Evolutionary conservation across 306 rosid species (phyloP).

Genomic region (Lathyrus aphaca): DNA sequence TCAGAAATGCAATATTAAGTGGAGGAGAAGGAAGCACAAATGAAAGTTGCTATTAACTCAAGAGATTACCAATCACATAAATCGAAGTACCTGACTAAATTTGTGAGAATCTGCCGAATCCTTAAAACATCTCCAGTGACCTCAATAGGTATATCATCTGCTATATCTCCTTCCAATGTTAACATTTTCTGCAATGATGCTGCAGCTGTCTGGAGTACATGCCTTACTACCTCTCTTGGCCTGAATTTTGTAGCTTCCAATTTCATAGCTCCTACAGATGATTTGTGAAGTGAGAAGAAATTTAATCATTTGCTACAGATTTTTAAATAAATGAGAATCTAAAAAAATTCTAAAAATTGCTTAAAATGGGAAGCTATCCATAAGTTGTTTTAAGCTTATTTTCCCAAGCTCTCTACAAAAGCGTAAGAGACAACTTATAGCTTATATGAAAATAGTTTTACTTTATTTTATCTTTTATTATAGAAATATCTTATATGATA

Average conservation of each 20-base stretch:
- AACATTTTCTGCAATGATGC: constrained; percentile 87
- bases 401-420: neutral
- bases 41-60: neutral
- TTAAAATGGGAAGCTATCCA: neutral
- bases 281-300: constrained; percentile 28
- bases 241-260: constrained; percentile 93
- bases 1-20: neutral
- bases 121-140: constrained; percentile 93
- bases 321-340: neutral
- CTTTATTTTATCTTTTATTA: neutral
- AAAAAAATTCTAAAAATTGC: neutral
- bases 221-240: constrained; percentile 93
- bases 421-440: neutral
- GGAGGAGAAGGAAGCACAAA: neutral
- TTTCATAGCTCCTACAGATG: constrained; percentile 83
- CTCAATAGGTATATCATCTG: constrained; percentile 91
- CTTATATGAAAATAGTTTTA: neutral
- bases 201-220: constrained; percentile 95
- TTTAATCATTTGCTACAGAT: neutral
- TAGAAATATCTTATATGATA: too few species aligned
- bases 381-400: neutral
- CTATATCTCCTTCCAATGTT: constrained; percentile 85
- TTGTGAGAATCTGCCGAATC: constrained; percentile 96
- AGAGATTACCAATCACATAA: constrained; percentile 6
- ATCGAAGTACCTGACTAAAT: constrained; percentile 74